Percentiles rank a stretch among this genome's conserved stretches.
Conservation (phyloP, 2,329 filamentous ascomycete species). For the Alternaria consortialis region DNA sequence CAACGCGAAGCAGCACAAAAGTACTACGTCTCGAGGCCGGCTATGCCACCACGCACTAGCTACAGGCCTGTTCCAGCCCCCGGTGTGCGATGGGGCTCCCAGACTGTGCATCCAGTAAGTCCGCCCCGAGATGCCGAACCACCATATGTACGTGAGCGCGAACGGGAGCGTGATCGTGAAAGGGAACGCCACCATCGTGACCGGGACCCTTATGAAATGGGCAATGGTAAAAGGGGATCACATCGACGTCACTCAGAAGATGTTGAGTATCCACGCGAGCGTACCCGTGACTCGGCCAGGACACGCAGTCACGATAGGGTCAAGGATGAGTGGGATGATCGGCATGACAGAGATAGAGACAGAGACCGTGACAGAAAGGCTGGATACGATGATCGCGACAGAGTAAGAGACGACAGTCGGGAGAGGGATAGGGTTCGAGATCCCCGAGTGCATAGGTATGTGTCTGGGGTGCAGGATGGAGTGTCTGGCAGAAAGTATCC, state of each 20-base stretch:
- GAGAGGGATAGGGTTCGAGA: conserved; percentile 32
- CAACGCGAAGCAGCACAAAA: conserved; percentile 38
- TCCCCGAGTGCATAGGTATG: conserved; percentile 44
- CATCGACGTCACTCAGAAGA: conserved; percentile 38
- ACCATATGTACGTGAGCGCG: conserved; percentile 28
- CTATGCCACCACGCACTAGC: conserved; percentile 35
- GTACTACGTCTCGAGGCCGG: conserved; percentile 43
- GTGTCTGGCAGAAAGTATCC: conserved; percentile 47
- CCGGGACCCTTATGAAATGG: conserved; percentile 20
- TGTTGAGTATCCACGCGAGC: conserved; percentile 36
- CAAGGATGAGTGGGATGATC: conserved; percentile 39
- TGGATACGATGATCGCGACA: conserved; percentile 2
- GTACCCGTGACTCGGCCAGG: conserved; percentile 27
- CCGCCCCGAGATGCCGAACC: conserved; percentile 35
- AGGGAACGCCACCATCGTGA: conserved; percentile 24
- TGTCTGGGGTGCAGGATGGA: conserved; percentile 46
- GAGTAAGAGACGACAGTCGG: conserved; percentile 21
- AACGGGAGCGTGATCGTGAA: conserved; percentile 27
- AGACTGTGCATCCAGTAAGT: conserved; percentile 23
- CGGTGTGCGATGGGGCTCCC: conserved; percentile 35
- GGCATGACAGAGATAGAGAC: conserved; percentile 13
- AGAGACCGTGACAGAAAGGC: conserved; percentile 7
- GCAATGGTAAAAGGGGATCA: conserved; percentile 19
- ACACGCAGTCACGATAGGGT: conserved; percentile 42
- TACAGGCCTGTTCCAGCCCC: conserved; percentile 34